Evolutionary conservation across 2,329 filamentous ascomycete species (phyloP), one percentile per base, ranked within the genome.

Genomic region (Talaromyces sp.): DNA sequence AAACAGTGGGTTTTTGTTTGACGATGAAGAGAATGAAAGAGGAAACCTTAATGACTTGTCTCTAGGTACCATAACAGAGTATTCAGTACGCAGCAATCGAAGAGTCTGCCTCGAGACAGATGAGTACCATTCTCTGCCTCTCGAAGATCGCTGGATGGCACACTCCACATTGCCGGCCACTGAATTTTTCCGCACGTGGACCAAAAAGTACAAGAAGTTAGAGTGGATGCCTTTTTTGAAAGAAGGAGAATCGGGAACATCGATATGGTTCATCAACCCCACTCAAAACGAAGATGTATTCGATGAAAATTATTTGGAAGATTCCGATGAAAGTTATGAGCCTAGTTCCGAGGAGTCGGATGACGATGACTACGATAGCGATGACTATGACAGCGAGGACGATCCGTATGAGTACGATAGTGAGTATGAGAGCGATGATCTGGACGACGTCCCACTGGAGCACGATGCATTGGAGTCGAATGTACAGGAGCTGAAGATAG

Each of bases 101-200:
- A 63, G 8, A 2, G 41, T 63, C 60, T 54, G 60, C 22, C 60
- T 63, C n/a, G 39, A 54, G 57, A 2, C n/a, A 14, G 35, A 24
- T 3, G 41, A 62, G 3, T 65, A 65, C 45, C 27, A 65, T n/a
- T 33, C 41, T 9, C n/a, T 65, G 24, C 22, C 63, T 14, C 39
- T 43, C 37, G 50, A 62, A 52, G 59, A 65, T 27, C 63, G 63
- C 3, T 65, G 63, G 63, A 65, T 65, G 63, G 63, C 63, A 3
- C 52, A 65, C 59, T 27, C 45, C 22, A 65, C 63, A 9, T 39
- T 54, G 4, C 41, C 59, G 1, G 37, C 45, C 14, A n/a, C 24
- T 14, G 19, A 59, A n/a, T 65, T 65, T 14, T 62, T 65, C 27
- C 41, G 13, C 3, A 35, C 35, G 1, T 65, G 63, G 63, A 48